Conservation (phyloP, 2,329 filamentous ascomycete species). For the Daldinia eschscholtzii region DNA sequence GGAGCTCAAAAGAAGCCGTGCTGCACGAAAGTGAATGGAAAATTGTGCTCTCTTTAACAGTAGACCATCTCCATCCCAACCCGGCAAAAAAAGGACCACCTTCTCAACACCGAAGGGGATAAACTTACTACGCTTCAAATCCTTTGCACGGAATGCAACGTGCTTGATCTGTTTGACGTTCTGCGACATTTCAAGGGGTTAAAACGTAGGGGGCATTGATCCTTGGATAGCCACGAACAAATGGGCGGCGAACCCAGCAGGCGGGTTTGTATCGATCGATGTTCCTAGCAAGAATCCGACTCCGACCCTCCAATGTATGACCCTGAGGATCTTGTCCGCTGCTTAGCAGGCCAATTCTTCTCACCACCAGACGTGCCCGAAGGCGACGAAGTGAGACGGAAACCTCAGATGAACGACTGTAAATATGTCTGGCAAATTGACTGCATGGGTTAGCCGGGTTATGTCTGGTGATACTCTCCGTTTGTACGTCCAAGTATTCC, state of each 20-base stretch:
- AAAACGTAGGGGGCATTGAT: constrained; percentile 1
- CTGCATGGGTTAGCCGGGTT: constrained; percentile 48
- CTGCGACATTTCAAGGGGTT: neutral
- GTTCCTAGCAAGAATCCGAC: constrained; percentile 14
- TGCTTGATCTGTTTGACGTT: constrained; percentile 7
- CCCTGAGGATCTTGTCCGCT: constrained; percentile 10
- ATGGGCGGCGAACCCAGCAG: constrained; percentile 46
- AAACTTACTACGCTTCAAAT: neutral
- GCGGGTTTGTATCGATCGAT: constrained; percentile 43
- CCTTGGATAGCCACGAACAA: constrained; percentile 44
- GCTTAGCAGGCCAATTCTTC: neutral
- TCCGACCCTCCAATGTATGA: constrained; percentile 10
- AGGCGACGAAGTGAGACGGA: neutral
- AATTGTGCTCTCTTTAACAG: neutral
- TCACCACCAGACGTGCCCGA: neutral
- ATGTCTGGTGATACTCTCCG: constrained; percentile 42
- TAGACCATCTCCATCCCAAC: neutral
- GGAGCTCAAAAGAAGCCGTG: neutral
- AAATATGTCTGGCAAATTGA: constrained; percentile 51
- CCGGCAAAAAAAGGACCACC: neutral
- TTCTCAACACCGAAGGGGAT: neutral
- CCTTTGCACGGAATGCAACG: neutral
- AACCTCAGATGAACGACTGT: constrained; percentile 35
- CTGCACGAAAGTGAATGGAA: neutral
- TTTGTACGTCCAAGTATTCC: constrained; percentile 18